These are phyloP conservation scores for Paxillus rubicundulus DNA, from an alignment of 768 basidiomycete genomes.

Conservation along the genomic window DNA sequence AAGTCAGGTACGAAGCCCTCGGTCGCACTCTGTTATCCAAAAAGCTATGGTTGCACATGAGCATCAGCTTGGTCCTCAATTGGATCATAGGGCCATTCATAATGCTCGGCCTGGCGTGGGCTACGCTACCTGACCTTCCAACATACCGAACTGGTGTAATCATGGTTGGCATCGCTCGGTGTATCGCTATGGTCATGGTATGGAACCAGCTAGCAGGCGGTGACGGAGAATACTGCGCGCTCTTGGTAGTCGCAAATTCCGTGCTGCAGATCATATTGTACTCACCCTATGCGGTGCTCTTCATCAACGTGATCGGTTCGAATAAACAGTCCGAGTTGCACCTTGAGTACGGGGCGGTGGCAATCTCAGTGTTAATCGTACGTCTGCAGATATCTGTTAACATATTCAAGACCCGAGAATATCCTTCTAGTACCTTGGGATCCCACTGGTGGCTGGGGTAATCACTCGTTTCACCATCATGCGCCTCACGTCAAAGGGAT, in stretches of 20 bases:
- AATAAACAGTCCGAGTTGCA: slow-evolving; percentile 35
- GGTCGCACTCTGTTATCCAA: slow-evolving; percentile 52
- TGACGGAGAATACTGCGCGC: slow-evolving; percentile 69
- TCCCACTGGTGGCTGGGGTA: slow-evolving; percentile 70
- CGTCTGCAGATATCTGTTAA: slow-evolving; percentile 27
- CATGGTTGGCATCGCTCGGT: slow-evolving; percentile 57
- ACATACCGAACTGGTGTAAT: slow-evolving; percentile 77
- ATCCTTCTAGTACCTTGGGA: slow-evolving; percentile 67
- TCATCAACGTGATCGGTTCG: slow-evolving; percentile 69
- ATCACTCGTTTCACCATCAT: slow-evolving; percentile 62
- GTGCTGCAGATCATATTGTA: slow-evolving; percentile 69
- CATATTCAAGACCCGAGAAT: not conserved
- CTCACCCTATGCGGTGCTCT: slow-evolving; percentile 69
- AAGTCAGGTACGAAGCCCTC: slow-evolving; percentile 74
- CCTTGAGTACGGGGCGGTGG: slow-evolving; percentile 56
- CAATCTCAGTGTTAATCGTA: slow-evolving; percentile 70
- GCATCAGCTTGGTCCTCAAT: slow-evolving; percentile 66
- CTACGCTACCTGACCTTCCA: slow-evolving; percentile 75
- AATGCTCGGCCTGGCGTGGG: slow-evolving; percentile 87
- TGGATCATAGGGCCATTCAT: slow-evolving; percentile 80
- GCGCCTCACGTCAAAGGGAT: slow-evolving; percentile 40
- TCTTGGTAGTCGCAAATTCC: slow-evolving; percentile 79
- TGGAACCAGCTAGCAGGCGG: slow-evolving; percentile 78
- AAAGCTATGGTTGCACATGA: slow-evolving; percentile 64
- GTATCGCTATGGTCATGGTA: slow-evolving; percentile 69